These are phyloP conservation scores for Solanum chacoense DNA, from an alignment of 305 asterid genomes.

Conservation along the genomic window DNA sequence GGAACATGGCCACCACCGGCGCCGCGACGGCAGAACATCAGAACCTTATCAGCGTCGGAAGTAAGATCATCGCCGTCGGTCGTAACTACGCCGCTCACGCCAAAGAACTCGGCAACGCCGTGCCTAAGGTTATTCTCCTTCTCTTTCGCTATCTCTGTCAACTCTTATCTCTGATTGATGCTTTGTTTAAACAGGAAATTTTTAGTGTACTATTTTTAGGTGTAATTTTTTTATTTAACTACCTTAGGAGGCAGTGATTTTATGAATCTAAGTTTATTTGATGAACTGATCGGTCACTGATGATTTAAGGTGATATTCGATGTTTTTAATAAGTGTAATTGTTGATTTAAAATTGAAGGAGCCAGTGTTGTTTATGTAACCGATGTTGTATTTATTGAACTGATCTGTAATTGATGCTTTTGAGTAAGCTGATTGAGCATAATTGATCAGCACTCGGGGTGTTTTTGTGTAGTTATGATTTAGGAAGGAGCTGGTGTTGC, in stretches of 20 bases:
- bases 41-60: slow-evolving; percentile 63
- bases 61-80: slow-evolving; percentile 88
- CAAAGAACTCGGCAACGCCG: slow-evolving; percentile 87
- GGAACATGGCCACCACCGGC: slow-evolving; percentile 15
- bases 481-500: not conserved
- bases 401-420: not conserved
- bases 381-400: not conserved
- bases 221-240: not conserved
- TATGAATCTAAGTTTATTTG: slow-evolving; percentile 23
- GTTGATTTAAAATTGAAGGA: not conserved
- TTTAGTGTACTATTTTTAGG: not conserved
- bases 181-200: not conserved
- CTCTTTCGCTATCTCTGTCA: not conserved
- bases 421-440: not conserved
- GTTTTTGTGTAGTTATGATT: not conserved
- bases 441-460: not conserved
- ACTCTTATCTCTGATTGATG: not conserved
- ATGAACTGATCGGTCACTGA: not conserved
- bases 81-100: slow-evolving; percentile 98
- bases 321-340: not conserved
- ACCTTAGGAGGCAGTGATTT: slow-evolving; percentile 9
- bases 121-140: slow-evolving; percentile 51
- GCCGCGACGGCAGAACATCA: slow-evolving; percentile 43
- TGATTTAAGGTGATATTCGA: not conserved
- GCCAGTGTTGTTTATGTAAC: not conserved